Evolutionary conservation across 805 yeast genomes (phyloP), one percentile per base, ranked within the genome.

Genomic region (Metschnikowia sp.): DNA sequence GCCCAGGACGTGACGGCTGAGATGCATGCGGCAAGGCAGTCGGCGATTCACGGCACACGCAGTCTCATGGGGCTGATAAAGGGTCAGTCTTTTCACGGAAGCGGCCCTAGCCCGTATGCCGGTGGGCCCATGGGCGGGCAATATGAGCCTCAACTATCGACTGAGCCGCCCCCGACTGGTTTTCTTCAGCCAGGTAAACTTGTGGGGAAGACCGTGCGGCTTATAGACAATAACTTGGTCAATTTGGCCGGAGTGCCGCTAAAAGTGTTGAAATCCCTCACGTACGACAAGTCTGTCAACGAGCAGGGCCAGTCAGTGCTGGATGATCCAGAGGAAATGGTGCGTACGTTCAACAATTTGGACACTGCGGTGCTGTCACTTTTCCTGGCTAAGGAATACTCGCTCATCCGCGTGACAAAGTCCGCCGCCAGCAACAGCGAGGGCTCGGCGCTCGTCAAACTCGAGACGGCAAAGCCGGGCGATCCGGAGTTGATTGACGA

Each of bases 401-500:
- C 82, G 1, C 54, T 79, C 26, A 64, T 79, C 8, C 64, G 84
- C 39, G 76, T 79, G 10, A 78, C 84, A 2, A 63, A 83, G 48
- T 78, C 82, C 1, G 79, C 83, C 2, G 76, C 82, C 2, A 66
- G 70, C 29, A 81, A 76, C 50, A 63, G 61, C 36, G 79, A 78
- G 10, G 82, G 82, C 3, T 72, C 81, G 4, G 67, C 72, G n/a
- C 64, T 79, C 3, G 62, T 79, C 39, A 79, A 79, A 53, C 63
- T 79, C 40, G 84, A 79, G 56, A 75, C 83, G 2, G 79, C 82
- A 0, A 69, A 66, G 52, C 81, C 83, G 0, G 84, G 84, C 4
- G 79, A 77, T 50, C 52, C 59, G 9, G 70, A 68, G 51, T 58
- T 79, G 42, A 70, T 78, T 47, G 84, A 79, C 56, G 83, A 79